Evolutionary conservation across 441 rosid genomes (phyloP).

Genomic region (Arabidopsis hybrid): DNA sequence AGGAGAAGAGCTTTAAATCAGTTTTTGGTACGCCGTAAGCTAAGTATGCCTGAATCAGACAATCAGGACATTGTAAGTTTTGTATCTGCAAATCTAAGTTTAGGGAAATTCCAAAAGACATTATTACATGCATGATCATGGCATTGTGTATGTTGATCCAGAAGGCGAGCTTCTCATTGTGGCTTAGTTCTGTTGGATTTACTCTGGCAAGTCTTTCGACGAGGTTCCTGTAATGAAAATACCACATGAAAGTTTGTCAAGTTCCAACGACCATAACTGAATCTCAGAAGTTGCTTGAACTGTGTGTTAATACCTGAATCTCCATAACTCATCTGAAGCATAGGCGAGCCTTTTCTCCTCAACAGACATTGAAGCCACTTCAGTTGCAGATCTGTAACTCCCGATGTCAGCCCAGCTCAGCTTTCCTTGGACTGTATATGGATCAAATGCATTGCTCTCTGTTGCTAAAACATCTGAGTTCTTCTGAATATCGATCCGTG

Average conservation of each 20-base stretch:
- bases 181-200: slow-evolving; percentile 65
- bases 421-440: slow-evolving; percentile 66
- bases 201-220: slow-evolving; percentile 64
- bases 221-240: slow-evolving; percentile 56
- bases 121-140: slow-evolving; percentile 72
- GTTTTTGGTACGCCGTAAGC: slow-evolving; percentile 92
- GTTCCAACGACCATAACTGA: background rate
- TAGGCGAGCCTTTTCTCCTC: slow-evolving; percentile 71
- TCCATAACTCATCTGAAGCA: slow-evolving; percentile 77
- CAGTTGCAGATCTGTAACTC: slow-evolving; percentile 60
- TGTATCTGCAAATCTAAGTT: slow-evolving; percentile 2
- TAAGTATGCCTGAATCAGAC: slow-evolving; percentile 72
- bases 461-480: slow-evolving; percentile 60
- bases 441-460: slow-evolving; percentile 61
- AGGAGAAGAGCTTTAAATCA: slow-evolving; percentile 85
- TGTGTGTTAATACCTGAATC: slow-evolving; percentile 58
- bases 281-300: background rate
- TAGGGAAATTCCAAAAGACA: slow-evolving; percentile 7
- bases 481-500: slow-evolving; percentile 61
- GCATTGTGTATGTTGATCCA: slow-evolving; percentile 82
- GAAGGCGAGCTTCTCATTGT: slow-evolving; percentile 76
- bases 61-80: background rate
- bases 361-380: slow-evolving; percentile 81
- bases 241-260: slow-evolving; percentile 26
- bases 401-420: slow-evolving; percentile 74